Evolutionary conservation across 2,329 filamentous ascomycete genomes (phyloP).

Genomic region (Hymenoscyphus albidus): DNA sequence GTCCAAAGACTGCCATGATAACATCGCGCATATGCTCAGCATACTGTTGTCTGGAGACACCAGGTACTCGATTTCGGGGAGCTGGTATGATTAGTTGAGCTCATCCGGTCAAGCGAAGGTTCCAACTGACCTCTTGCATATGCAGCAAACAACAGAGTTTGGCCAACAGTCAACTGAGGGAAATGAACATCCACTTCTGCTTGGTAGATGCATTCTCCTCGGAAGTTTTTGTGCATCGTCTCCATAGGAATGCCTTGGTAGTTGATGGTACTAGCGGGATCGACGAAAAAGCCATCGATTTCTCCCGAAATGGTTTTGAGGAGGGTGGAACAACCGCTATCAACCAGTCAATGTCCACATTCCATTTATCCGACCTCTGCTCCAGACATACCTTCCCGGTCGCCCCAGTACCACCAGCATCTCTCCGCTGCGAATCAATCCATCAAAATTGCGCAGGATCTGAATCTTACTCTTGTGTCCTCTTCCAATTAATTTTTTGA

Average conservation of each 20-base stretch:
- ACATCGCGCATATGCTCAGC: conserved; percentile 52
- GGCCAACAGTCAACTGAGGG: conserved; percentile 69
- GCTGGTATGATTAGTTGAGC: conserved; percentile 38
- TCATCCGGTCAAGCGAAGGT: not conserved
- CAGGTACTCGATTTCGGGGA: conserved; percentile 59
- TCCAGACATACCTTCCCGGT: conserved; percentile 47
- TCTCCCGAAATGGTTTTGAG: conserved; percentile 55
- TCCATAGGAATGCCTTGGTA: conserved; percentile 54
- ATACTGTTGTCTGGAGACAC: conserved; percentile 56
- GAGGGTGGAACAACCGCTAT: conserved; percentile 59
- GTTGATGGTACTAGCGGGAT: conserved; percentile 49
- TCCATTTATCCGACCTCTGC: not conserved
- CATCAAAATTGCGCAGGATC: conserved; percentile 62
- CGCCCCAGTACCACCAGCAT: conserved; percentile 66
- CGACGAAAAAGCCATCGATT: conserved; percentile 53
- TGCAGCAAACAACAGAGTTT: conserved; percentile 71
- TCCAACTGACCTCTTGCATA: conserved; percentile 47
- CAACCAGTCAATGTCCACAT: not conserved
- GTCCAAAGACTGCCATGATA: conserved; percentile 65
- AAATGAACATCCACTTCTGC: conserved; percentile 75
- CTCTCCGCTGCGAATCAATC: conserved; percentile 60
- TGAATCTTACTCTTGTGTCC: conserved; percentile 47
- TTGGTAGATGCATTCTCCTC: conserved; percentile 68
- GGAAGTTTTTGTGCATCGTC: conserved; percentile 56
- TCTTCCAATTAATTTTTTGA: conserved; percentile 50